These are phyloP conservation scores for Lupinus albus DNA, from an alignment of 306 rosid species.

Conservation along the genomic window DNA sequence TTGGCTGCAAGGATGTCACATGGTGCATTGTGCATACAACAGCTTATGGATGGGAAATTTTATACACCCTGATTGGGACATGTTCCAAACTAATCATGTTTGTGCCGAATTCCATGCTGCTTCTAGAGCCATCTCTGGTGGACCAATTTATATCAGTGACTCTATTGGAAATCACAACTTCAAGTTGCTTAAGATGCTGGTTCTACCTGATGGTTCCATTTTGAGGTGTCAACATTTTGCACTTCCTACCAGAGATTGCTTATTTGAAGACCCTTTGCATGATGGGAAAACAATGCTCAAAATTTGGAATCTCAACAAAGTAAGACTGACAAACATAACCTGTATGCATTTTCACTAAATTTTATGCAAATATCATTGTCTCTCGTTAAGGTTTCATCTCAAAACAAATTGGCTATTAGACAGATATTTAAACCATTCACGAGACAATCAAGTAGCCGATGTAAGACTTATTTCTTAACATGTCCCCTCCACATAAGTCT, in stretches of 20 bases:
- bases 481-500: no score
- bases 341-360: background rate
- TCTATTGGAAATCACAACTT: conserved; percentile 75
- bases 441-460: no score
- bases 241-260: conserved; percentile 76
- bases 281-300: conserved; percentile 82
- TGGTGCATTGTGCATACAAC: conserved; percentile 81
- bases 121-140: conserved; percentile 78
- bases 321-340: conserved; percentile 30
- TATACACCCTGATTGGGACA: conserved; percentile 88
- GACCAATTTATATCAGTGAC: conserved; percentile 74
- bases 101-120: conserved; percentile 77
- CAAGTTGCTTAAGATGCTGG: conserved; percentile 60
- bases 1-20: conserved; percentile 87
- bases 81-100: conserved; percentile 71
- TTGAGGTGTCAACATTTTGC: conserved; percentile 76
- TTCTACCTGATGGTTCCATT: conserved; percentile 66
- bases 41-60: conserved; percentile 86
- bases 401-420: no score
- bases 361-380: no score
- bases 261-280: conserved; percentile 71
- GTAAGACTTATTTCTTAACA: no score
- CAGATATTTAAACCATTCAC: no score
- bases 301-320: conserved; percentile 82
- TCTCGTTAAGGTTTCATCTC: no score